Evolutionary conservation across 1,284 basidiomycete genomes (phyloP).

Genomic region (Leccinum subatratum): DNA sequence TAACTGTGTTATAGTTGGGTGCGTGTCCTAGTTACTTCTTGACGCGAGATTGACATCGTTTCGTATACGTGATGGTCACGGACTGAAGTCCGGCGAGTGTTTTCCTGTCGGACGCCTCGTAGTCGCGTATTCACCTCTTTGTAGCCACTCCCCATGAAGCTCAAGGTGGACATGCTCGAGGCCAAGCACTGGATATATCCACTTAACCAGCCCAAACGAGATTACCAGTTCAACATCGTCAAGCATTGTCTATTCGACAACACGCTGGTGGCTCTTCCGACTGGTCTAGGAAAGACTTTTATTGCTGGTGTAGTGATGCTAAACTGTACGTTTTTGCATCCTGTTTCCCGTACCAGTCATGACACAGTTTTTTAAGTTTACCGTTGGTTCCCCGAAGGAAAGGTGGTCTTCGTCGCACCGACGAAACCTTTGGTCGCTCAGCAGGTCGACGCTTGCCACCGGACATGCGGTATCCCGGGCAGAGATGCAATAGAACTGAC

Average conservation of each 20-base stretch:
- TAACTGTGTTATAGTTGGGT: slow-evolving; percentile 42
- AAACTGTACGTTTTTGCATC: slow-evolving; percentile 59
- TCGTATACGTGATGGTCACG: not conserved
- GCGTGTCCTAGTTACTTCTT: slow-evolving; percentile 23
- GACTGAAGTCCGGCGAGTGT: slow-evolving; percentile 29
- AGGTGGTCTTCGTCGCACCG: slow-evolving; percentile 93
- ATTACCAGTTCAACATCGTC: slow-evolving; percentile 96
- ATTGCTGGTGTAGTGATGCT: slow-evolving; percentile 96
- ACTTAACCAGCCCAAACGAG: slow-evolving; percentile 80
- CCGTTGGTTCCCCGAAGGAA: slow-evolving; percentile 90
- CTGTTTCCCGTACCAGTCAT: slow-evolving; percentile 3
- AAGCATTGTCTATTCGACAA: slow-evolving; percentile 87
- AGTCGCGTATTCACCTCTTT: slow-evolving; percentile 12
- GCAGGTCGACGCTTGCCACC: slow-evolving; percentile 91
- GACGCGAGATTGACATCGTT: slow-evolving; percentile 9
- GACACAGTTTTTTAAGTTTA: slow-evolving; percentile 53
- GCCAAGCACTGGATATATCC: slow-evolving; percentile 91
- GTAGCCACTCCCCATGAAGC: slow-evolving; percentile 74
- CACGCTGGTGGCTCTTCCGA: slow-evolving; percentile 91
- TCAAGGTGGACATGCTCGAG: slow-evolving; percentile 70
- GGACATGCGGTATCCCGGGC: slow-evolving; percentile 90
- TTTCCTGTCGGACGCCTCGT: not conserved
- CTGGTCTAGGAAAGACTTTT: slow-evolving; percentile 97
- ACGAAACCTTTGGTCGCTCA: slow-evolving; percentile 95
- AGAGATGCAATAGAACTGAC: slow-evolving; percentile 84